phyloP scores from a whole-genome alignment of 495 filamentous ascomycete genomes.

The Penicillium fimorum region DNA sequence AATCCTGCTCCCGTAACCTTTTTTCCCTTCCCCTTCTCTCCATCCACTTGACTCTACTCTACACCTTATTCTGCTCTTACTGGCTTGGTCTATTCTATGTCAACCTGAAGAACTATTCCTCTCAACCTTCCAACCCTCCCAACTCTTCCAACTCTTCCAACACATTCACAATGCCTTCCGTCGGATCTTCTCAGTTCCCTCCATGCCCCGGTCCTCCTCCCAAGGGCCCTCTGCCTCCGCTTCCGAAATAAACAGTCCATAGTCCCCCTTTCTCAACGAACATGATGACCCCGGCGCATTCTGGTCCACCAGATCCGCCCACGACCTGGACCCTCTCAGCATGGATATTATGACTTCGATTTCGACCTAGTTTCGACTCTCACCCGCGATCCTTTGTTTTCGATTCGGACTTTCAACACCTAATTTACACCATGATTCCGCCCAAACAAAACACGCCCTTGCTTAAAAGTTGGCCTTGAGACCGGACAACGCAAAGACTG shows the following conservation, averaged over 20 bases:
- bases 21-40: slow-evolving; percentile 10
- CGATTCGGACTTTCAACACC: slow-evolving; percentile 13
- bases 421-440: slow-evolving; percentile 4
- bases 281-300: slow-evolving; percentile 38
- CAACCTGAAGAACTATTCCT: not conserved
- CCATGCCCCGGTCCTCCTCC: slow-evolving; percentile 84
- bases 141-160: not conserved
- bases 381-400: slow-evolving; percentile 22
- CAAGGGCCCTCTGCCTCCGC: slow-evolving; percentile 76
- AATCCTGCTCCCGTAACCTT: slow-evolving; percentile 16
- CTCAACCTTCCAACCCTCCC: not conserved
- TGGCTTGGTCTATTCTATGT: slow-evolving; percentile 7
- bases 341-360: slow-evolving; percentile 38
- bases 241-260: slow-evolving; percentile 61
- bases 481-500: not conserved
- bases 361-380: slow-evolving; percentile 26
- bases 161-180: slow-evolving; percentile 54
- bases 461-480: not conserved
- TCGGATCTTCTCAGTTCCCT: slow-evolving; percentile 65
- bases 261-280: slow-evolving; percentile 33
- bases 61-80: slow-evolving; percentile 2
- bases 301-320: slow-evolving; percentile 27
- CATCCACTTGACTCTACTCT: not conserved
- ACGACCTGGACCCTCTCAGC: slow-evolving; percentile 34
- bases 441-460: slow-evolving; percentile 2